Percentiles rank a stretch among this genome's conserved stretches.
Evolutionary conservation across 495 filamentous ascomycete species (phyloP).

Genomic region (Penicillium psychrofluorescens): DNA sequence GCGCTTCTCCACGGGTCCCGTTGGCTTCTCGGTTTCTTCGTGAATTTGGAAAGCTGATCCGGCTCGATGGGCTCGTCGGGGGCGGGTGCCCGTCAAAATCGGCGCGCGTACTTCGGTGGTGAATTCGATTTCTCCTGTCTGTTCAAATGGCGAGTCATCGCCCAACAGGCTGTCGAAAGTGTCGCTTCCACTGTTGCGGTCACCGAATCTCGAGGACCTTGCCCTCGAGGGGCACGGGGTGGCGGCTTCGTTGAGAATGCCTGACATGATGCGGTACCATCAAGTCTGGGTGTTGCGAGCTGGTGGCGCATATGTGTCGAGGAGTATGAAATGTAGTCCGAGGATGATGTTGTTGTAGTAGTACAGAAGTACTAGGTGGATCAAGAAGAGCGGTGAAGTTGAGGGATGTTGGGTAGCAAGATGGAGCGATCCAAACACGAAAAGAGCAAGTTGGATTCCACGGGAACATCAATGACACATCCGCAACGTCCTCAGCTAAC

Average conservation of each 20-base stretch:
- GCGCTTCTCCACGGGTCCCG: slow-evolving; percentile 7
- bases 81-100: slow-evolving; percentile 21
- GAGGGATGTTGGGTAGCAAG: too few relatives aligned
- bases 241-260: slow-evolving; percentile 13
- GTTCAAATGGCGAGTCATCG: slow-evolving; percentile 14
- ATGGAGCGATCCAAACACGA: too few relatives aligned
- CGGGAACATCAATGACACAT: too few relatives aligned
- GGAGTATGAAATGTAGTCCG: neutral
- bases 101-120: slow-evolving; percentile 28
- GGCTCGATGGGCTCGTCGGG: slow-evolving; percentile 20
- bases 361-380: neutral
- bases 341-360: neutral
- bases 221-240: slow-evolving; percentile 24
- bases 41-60: slow-evolving; percentile 28
- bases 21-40: slow-evolving; percentile 17
- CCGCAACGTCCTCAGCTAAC: too few relatives aligned
- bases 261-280: slow-evolving; percentile 16
- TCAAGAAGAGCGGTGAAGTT: too few relatives aligned
- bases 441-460: too few relatives aligned
- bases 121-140: slow-evolving; percentile 29
- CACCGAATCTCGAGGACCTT: slow-evolving; percentile 9
- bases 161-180: slow-evolving; percentile 20
- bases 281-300: neutral
- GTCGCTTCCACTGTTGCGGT: slow-evolving; percentile 9
- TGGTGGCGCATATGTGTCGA: neutral